Evolutionary conservation across 2,329 filamentous ascomycete genomes (phyloP), one percentile per base, ranked within the genome.

Genomic region (Aspergillus novofumigatus): DNA sequence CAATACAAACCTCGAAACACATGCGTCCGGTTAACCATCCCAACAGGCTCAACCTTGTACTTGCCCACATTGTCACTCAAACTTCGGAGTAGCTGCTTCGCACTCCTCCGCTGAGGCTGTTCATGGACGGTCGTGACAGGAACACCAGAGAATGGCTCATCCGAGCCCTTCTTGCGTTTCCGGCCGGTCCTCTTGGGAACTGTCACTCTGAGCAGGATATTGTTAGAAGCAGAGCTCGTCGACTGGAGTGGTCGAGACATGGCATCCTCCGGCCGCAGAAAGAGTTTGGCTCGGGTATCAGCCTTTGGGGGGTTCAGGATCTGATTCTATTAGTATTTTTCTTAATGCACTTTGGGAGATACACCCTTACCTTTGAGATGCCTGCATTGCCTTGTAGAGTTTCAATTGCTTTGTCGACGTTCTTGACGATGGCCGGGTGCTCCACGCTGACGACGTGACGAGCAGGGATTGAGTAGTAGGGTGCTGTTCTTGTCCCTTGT

Each of bases 101-200:
- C 66, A 41, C 59, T 66, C 29, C 57, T 65, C 52, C 67, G 62
- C 41, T 61, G 55, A 8, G 62, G 52, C 41, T 56, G 51, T 49
- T 53, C 54, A 32, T 55, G 35, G 47, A 59, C 66, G 2, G 69
- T 49, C 17, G 75, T 61, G 11, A 77, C 67, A 4, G 74, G 38
- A 52, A 78, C 75, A 3, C 80, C 80, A 44, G 80, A 75, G 68
- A 86, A 93, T 0, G 88, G 86, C 4, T 81, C 87, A 55, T 86
- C 72, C 4, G 85, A 86, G n/a, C 91, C 92, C 64, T 87, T 82
- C 76, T 92, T 96, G 57, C 92, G 84, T 74, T 90, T 96, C 59
- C 91, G 84, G 3, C 92, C 92, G 2, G 92, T 97, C 55, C 91
- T 81, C 72, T 87, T 94, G 0, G 94, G 93, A 1, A 97, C 85